Percentiles rank a stretch among this genome's conserved stretches.
These are phyloP conservation scores for Cordyceps militaris DNA, from an alignment of 2,329 filamentous ascomycete genomes.

Conservation along the genomic window DNA sequence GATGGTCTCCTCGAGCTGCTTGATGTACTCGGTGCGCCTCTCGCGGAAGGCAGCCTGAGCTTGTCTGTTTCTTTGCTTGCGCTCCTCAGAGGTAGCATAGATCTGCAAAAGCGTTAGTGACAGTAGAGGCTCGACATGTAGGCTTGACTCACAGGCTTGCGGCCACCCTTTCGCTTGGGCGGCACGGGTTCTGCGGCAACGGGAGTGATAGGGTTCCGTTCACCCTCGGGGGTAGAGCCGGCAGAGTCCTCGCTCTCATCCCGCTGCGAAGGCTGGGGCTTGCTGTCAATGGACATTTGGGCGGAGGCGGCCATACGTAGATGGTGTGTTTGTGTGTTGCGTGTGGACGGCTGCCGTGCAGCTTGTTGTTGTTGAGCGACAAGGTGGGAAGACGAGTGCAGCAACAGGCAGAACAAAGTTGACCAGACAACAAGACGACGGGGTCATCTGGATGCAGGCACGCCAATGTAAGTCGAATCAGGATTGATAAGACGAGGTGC, in stretches of 20 bases:
- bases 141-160: slow-evolving; percentile 76
- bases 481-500: neutral
- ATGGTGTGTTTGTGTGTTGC: slow-evolving; percentile 17
- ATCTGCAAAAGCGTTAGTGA: slow-evolving; percentile 51
- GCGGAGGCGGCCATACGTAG: slow-evolving; percentile 55
- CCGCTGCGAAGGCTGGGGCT: slow-evolving; percentile 33
- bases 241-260: slow-evolving; percentile 57
- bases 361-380: neutral
- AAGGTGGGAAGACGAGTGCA: neutral
- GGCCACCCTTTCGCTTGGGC: slow-evolving; percentile 93
- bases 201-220: slow-evolving; percentile 32
- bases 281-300: slow-evolving; percentile 62
- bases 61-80: slow-evolving; percentile 95
- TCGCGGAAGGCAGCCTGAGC: slow-evolving; percentile 96
- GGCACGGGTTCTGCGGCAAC: slow-evolving; percentile 45
- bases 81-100: slow-evolving; percentile 96
- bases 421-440: neutral
- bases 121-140: slow-evolving; percentile 38
- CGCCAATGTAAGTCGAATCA: neutral
- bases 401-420: neutral
- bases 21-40: slow-evolving; percentile 96
- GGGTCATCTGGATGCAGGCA: neutral
- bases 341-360: neutral
- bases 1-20: slow-evolving; percentile 95
- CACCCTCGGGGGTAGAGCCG: slow-evolving; percentile 53